A percentile compares a stretch with the other conserved stretches of the same genome.
Evolutionary conservation across 2,329 filamentous ascomycete genomes (phyloP).

Genomic region (Alternaria solani): DNA sequence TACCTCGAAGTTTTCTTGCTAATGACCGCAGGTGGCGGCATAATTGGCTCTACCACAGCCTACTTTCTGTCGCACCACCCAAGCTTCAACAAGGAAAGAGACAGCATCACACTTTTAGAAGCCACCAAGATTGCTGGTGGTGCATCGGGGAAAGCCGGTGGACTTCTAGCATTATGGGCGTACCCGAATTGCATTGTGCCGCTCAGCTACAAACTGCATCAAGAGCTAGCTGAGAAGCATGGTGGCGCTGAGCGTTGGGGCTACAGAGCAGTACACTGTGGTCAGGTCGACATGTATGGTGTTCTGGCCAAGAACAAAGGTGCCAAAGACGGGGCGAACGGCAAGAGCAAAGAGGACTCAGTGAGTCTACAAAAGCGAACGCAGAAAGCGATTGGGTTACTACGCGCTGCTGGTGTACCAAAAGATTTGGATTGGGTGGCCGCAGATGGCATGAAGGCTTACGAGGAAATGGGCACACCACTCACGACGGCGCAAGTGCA

Average conservation of each 20-base stretch:
- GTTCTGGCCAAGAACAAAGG: slow-evolving; percentile 41
- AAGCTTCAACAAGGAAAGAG: slow-evolving; percentile 75
- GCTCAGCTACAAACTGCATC: slow-evolving; percentile 83
- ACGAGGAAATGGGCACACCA: slow-evolving; percentile 83
- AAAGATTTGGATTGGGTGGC: slow-evolving; percentile 86
- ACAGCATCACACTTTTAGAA: slow-evolving; percentile 87
- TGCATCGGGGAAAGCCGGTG: slow-evolving; percentile 93
- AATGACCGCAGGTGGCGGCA: slow-evolving; percentile 74
- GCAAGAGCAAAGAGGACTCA: slow-evolving; percentile 45
- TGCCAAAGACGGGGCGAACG: slow-evolving; percentile 36
- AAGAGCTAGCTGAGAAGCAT: slow-evolving; percentile 84
- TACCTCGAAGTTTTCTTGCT: neutral
- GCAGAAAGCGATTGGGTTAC: slow-evolving; percentile 58
- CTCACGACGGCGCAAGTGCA: slow-evolving; percentile 92
- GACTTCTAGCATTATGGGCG: slow-evolving; percentile 88
- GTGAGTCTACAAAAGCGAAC: slow-evolving; percentile 65
- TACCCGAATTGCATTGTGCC: slow-evolving; percentile 86
- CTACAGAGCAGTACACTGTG: slow-evolving; percentile 81
- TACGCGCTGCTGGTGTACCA: slow-evolving; percentile 71
- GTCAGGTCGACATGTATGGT: slow-evolving; percentile 65
- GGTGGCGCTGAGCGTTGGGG: slow-evolving; percentile 82
- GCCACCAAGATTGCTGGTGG: slow-evolving; percentile 86
- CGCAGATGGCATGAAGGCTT: slow-evolving; percentile 69
- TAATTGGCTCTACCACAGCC: slow-evolving; percentile 90
- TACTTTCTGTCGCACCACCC: slow-evolving; percentile 91